Evolutionary conservation across 768 basidiomycete species (phyloP).

Genomic region (Gloeopeniophorella convolvens): DNA sequence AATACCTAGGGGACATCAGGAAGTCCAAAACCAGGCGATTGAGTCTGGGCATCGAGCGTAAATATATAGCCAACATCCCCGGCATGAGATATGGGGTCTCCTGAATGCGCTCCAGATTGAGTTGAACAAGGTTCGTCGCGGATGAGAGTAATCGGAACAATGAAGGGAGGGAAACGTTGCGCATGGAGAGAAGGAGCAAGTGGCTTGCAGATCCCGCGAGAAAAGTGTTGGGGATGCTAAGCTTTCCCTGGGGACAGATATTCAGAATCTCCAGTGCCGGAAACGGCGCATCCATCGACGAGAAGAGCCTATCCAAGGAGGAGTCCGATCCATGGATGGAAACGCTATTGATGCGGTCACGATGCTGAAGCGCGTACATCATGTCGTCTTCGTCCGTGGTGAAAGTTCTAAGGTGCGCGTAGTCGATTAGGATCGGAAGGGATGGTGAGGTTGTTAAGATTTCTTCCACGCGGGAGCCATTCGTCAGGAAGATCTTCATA

Average conservation of each 20-base stretch:
- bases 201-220: background rate
- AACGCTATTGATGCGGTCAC: background rate
- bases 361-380: background rate
- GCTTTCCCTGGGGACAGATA: fast-evolving
- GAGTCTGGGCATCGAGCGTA: background rate
- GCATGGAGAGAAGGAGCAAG: background rate
- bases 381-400: background rate
- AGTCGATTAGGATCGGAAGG: conserved; percentile 5
- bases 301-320: background rate
- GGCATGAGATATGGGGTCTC: background rate
- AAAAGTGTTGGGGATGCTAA: background rate
- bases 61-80: background rate
- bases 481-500: conserved; percentile 1
- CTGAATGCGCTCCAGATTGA: background rate
- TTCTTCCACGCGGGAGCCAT: background rate
- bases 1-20: too few relatives aligned
- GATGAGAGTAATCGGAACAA: background rate
- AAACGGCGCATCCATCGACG: background rate
- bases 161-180: background rate
- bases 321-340: background rate
- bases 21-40: background rate
- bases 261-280: background rate
- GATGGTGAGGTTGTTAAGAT: background rate
- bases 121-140: background rate
- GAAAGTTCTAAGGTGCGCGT: background rate